Evolutionary conservation across 2,329 filamentous ascomycete genomes (phyloP), one percentile per base, ranked within the genome.

Genomic region (Ascochyta fabae): DNA sequence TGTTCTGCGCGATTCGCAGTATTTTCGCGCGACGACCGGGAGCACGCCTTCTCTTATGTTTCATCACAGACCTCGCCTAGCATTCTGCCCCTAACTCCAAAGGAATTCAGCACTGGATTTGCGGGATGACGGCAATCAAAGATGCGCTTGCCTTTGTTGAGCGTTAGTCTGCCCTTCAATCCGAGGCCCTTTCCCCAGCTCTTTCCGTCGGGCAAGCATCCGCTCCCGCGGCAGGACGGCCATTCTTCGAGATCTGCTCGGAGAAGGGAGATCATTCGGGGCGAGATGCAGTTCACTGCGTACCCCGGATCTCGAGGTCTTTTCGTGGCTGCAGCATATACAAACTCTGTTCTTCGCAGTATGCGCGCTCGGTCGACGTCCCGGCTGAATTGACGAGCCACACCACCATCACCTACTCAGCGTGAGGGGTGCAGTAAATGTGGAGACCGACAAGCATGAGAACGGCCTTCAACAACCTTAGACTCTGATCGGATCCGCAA

Each of bases 21-120:
- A 64, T 41, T 58, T 55, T 60, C 56, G 49, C 56, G 54, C 50
- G 53, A 56, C 34, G 43, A 59, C 56, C 58, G 62, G 58, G 62
- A 57, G 58, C 60, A 65, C 63, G 57, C 49, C 56, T 60, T 52
- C 27, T 64, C 60, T 66, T 66, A 65, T 60, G 61, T 58, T 62
- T 61, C 48, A 53, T 42, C 47, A 48, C 15, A 29, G 19, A 34
- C 9, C 24, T 47, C 42, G 53, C 42, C 42, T 47, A 56, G 43
- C 35, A n/a, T 2, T 38, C 38, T 39, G 48, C 35, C 52, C 33
- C 48, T 58, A 34, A 50, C 48, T 41, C 43, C 43, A 55, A 53
- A 56, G 38, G 45, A 51, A 40, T 48, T 39, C 45, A 41, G 48
- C 47, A 52, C 56, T 55, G 43, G 46, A 19, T 43, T 51, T 54